phyloP scores from a whole-genome alignment of 2,329 filamentous ascomycete genomes.

The Cercospora zeae-maydis region DNA sequence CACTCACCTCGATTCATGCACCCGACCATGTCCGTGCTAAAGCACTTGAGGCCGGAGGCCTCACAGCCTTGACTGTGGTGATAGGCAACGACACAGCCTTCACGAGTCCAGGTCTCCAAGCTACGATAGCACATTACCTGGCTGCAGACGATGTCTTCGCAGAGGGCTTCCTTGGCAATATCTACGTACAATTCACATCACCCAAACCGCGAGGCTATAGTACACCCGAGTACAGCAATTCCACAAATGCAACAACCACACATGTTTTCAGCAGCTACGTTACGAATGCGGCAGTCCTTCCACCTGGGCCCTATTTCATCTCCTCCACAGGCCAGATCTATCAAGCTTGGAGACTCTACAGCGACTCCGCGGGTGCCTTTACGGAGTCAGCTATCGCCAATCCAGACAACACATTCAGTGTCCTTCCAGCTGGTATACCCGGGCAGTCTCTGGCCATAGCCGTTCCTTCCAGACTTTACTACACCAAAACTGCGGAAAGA shows the following conservation, averaged over 20 bases:
- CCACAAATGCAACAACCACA: conserved; percentile 19
- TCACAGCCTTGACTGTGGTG: conserved; percentile 42
- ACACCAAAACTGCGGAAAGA: conserved; percentile 50
- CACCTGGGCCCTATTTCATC: conserved; percentile 51
- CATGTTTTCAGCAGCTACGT: conserved; percentile 21
- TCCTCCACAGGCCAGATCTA: conserved; percentile 46
- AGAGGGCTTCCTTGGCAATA: conserved; percentile 38
- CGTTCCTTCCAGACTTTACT: conserved; percentile 61
- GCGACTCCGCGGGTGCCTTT: conserved; percentile 50
- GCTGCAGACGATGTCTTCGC: conserved; percentile 43
- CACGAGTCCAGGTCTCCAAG: conserved; percentile 26
- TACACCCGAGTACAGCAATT: conserved; percentile 1
- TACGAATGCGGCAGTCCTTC: conserved; percentile 31
- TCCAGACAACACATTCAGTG: conserved; percentile 41
- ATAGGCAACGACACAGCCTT: conserved; percentile 28
- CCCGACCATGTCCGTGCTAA: conserved; percentile 22
- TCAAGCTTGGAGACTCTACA: conserved; percentile 50
- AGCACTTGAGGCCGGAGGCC: conserved; percentile 25
- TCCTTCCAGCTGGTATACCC: conserved; percentile 40
- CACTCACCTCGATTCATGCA: conserved; percentile 34
- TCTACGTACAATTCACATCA: conserved; percentile 29
- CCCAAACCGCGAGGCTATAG: conserved; percentile 13
- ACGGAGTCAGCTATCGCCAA: conserved; percentile 45
- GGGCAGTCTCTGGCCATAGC: conserved; percentile 47
- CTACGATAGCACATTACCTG: conserved; percentile 32